phyloP scores from a whole-genome alignment of 495 filamentous ascomycete species.

The Apiosordaria backusii region DNA sequence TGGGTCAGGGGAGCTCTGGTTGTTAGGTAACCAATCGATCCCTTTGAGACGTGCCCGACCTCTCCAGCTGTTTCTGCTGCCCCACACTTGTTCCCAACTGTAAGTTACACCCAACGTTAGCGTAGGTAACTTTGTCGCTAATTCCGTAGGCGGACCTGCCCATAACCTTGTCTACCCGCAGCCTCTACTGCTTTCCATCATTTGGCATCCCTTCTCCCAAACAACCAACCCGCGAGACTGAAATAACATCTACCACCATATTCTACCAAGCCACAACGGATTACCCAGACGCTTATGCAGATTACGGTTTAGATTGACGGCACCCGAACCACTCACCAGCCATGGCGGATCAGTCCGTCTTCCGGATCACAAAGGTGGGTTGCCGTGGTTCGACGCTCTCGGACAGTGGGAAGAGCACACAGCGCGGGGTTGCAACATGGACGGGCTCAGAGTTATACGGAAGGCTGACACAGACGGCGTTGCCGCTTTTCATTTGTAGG shows the following conservation, averaged over 20 bases:
- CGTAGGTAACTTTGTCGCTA: background rate
- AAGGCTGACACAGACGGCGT: background rate
- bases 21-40: background rate
- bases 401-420: background rate
- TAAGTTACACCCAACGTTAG: background rate
- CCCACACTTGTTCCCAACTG: background rate
- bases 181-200: background rate
- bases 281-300: background rate
- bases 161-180: background rate
- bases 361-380: slow-evolving; percentile 76
- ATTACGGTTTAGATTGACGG: background rate
- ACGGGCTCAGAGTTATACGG: slow-evolving; percentile 18
- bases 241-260: background rate
- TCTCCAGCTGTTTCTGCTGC: background rate
- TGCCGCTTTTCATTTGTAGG: slow-evolving; percentile 45
- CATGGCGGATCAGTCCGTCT: slow-evolving; percentile 82
- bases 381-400: slow-evolving; percentile 16
- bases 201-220: background rate
- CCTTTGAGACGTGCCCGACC: background rate
- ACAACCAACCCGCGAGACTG: background rate
- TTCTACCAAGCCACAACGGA: too few species aligned
- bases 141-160: background rate
- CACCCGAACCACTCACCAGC: slow-evolving; percentile 6
- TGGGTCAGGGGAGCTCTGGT: too few species aligned
- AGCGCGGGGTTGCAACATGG: slow-evolving; percentile 29